A percentile compares a stretch with the other conserved stretches of the same genome.
phyloP scores from a whole-genome alignment of 163 green algal genomes.

The Chlamydomonas reinhardtii region DNA sequence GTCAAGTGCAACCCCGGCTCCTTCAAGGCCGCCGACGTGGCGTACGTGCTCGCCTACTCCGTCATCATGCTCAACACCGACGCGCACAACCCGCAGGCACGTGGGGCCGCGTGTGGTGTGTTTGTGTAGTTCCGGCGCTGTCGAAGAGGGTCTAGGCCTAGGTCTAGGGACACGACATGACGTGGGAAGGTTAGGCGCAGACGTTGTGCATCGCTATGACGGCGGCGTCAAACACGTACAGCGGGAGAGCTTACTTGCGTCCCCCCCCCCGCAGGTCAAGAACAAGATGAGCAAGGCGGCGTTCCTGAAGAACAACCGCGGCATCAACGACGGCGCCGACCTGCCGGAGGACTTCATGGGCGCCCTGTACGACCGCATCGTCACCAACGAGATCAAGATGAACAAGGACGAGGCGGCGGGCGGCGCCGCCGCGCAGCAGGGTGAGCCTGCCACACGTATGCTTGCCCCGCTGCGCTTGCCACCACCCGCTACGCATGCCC shows the following conservation, averaged over 20 bases:
- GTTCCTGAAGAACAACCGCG: conserved; percentile 96
- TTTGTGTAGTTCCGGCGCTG: no score
- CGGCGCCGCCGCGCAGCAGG: conserved; percentile 12
- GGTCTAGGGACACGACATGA: no score
- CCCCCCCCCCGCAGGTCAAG: conserved; percentile 83
- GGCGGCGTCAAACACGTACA: no score
- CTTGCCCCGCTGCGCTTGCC: no score
- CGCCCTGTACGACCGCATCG: conserved; percentile 95
- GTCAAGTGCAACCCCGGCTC: conserved; percentile 88
- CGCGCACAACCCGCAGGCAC: conserved; percentile 94
- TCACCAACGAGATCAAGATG: conserved; percentile 97
- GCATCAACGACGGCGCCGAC: conserved; percentile 96
- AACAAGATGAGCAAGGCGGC: conserved; percentile 91
- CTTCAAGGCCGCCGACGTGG: conserved; percentile 96
- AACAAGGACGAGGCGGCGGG: conserved; percentile 66
- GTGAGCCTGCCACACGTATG: neutral
- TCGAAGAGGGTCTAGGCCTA: no score
- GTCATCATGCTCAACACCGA: conserved; percentile 99
- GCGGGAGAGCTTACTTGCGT: no score
- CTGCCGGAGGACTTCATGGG: conserved; percentile 90
- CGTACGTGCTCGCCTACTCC: conserved; percentile 98
- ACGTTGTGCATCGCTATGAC: no score
- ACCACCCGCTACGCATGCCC: no score
- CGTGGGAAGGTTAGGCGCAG: no score
- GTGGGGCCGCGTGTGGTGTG: no score